Conservation (phyloP, 176 grass and related monocot species). For the Triticum monococcum region DNA sequence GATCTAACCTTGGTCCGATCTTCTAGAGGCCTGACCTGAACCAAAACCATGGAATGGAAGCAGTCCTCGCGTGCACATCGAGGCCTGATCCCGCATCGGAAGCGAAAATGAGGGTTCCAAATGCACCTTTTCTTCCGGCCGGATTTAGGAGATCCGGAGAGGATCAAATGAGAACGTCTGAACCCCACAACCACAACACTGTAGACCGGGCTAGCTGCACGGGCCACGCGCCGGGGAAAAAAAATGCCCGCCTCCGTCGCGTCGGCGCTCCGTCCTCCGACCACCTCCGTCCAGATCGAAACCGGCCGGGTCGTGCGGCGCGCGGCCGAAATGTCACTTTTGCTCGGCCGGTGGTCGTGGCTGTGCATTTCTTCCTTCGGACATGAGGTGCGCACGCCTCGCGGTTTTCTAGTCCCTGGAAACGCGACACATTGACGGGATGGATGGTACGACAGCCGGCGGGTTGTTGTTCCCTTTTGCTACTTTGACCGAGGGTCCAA, state of each 20-base stretch:
- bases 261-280: neutral
- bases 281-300: neutral
- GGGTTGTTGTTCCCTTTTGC: neutral
- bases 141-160: neutral
- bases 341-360: neutral
- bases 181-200: neutral
- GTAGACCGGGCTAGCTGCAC: neutral
- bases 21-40: neutral
- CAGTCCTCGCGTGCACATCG: neutral
- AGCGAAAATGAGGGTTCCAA: neutral
- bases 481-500: neutral
- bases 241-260: neutral
- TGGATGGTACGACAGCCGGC: neutral
- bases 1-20: neutral
- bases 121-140: neutral
- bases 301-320: neutral
- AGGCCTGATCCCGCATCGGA: neutral
- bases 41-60: neutral
- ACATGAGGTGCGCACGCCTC: neutral
- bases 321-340: neutral
- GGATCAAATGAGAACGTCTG: conserved; percentile 13
- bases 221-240: neutral
- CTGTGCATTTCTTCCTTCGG: neutral
- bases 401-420: neutral
- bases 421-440: neutral